phyloP scores from a whole-genome alignment of 164 flowering plant genomes.

The Dillenia suffruticosa region DNA sequence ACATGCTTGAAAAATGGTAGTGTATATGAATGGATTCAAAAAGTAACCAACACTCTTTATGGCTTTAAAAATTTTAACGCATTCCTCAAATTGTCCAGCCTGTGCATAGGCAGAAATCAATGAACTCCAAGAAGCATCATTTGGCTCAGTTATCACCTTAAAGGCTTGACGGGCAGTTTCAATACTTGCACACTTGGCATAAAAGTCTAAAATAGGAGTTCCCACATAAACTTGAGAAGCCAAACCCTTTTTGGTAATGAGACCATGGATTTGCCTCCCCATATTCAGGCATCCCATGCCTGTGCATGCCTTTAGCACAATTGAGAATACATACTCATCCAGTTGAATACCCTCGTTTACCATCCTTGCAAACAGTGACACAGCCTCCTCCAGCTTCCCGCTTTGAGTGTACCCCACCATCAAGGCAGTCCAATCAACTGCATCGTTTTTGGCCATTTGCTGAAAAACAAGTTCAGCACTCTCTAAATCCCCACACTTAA shows the following conservation, averaged over 20 bases:
- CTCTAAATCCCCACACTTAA: slow-evolving; percentile 35
- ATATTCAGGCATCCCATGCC: slow-evolving; percentile 17
- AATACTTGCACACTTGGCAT: slow-evolving; percentile 39
- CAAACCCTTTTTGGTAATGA: slow-evolving; percentile 33
- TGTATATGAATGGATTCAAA: slow-evolving; percentile 38
- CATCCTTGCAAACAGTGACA: slow-evolving; percentile 34
- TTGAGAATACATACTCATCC: slow-evolving; percentile 53
- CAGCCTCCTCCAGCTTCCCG: slow-evolving; percentile 22
- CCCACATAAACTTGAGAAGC: slow-evolving; percentile 45
- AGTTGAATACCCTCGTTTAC: slow-evolving; percentile 27
- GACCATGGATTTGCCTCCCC: slow-evolving; percentile 48
- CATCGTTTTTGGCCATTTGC: slow-evolving; percentile 35
- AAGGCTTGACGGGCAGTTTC: slow-evolving; percentile 38
- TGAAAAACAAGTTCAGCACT: slow-evolving; percentile 29
- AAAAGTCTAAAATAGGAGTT: slow-evolving; percentile 55
- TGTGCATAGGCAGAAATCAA: slow-evolving; percentile 43
- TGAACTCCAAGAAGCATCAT: slow-evolving; percentile 58
- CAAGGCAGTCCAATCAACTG: slow-evolving; percentile 42
- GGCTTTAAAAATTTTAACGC: slow-evolving; percentile 26
- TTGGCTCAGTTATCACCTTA: slow-evolving; percentile 37
- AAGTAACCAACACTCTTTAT: slow-evolving; percentile 20
- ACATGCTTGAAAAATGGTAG: slow-evolving; percentile 50
- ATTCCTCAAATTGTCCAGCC: slow-evolving; percentile 32
- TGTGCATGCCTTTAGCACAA: slow-evolving; percentile 43
- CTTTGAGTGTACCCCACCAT: slow-evolving; percentile 40